A percentile compares a stretch with the other conserved stretches of the same genome.
phyloP scores from a whole-genome alignment of 108 stramenopile species.

The Stephanodiscus minutulus region DNA sequence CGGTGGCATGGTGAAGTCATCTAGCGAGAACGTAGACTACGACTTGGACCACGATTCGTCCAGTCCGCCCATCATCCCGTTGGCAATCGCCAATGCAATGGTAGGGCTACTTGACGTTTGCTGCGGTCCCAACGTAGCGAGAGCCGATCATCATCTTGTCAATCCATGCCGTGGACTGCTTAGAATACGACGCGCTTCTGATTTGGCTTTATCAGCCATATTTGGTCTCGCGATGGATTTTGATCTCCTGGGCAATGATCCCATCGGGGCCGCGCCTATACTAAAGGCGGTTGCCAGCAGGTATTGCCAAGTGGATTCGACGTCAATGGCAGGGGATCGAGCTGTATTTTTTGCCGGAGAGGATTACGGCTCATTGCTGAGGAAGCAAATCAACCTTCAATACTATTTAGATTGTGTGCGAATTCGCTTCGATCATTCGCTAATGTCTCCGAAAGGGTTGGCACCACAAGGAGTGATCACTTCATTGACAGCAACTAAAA shows the following conservation, averaged over 20 bases:
- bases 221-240: slow-evolving; percentile 85
- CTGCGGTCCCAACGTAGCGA: slow-evolving; percentile 52
- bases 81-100: slow-evolving; percentile 49
- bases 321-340: background rate
- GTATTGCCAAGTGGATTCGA: slow-evolving; percentile 30
- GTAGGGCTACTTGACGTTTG: slow-evolving; percentile 62
- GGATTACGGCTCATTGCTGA: slow-evolving; percentile 54
- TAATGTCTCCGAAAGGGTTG: slow-evolving; percentile 12
- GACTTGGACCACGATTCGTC: slow-evolving; percentile 48
- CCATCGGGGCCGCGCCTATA: slow-evolving; percentile 49
- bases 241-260: slow-evolving; percentile 74
- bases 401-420: slow-evolving; percentile 77
- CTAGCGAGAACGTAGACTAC: slow-evolving; percentile 41
- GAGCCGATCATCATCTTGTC: slow-evolving; percentile 18
- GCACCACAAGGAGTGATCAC: background rate
- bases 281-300: slow-evolving; percentile 57
- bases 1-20: slow-evolving; percentile 1
- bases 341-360: slow-evolving; percentile 4
- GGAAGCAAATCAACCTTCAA: slow-evolving; percentile 84
- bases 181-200: slow-evolving; percentile 65
- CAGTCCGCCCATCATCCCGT: slow-evolving; percentile 56
- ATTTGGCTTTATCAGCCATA: slow-evolving; percentile 71
- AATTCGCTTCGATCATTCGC: slow-evolving; percentile 51
- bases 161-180: slow-evolving; percentile 50
- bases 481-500: background rate